Evolutionary conservation across 108 stramenopile species (phyloP).

Genomic region (Skeletonema grethae): DNA sequence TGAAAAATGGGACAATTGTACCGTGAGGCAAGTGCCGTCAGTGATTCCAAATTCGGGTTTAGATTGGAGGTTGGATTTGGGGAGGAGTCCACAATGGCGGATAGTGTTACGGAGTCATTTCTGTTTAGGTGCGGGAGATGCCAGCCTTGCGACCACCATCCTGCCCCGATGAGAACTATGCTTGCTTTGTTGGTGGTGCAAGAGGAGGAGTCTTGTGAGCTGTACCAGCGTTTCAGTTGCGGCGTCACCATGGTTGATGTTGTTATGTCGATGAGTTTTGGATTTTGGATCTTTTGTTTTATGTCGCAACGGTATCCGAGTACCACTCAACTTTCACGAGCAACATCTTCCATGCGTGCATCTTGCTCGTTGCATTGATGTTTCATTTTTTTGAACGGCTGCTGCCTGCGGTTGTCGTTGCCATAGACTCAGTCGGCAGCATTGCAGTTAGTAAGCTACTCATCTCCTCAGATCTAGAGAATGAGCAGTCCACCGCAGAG

Average conservation of each 20-base stretch:
- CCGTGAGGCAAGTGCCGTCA: conserved; percentile 41
- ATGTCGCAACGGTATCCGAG: not conserved
- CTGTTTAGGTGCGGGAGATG: conserved; percentile 65
- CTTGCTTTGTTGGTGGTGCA: conserved; percentile 23
- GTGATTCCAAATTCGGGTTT: conserved; percentile 55
- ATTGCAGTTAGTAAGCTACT: too few relatives aligned
- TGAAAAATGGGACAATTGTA: conserved; percentile 51
- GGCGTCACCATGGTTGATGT: not conserved
- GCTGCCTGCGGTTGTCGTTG: too few relatives aligned
- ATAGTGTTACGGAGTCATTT: conserved; percentile 46
- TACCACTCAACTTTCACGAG: not conserved
- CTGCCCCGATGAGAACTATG: conserved; percentile 72
- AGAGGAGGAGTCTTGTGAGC: not conserved
- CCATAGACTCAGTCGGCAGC: too few relatives aligned
- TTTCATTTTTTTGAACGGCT: too few relatives aligned
- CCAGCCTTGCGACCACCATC: conserved; percentile 74
- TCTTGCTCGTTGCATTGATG: too few relatives aligned
- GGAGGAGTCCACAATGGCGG: conserved; percentile 62
- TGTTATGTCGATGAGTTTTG: too few relatives aligned
- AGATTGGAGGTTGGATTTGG: conserved; percentile 56
- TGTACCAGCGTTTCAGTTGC: conserved; percentile 2
- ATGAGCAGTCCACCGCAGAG: not conserved
- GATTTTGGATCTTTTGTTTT: too few relatives aligned
- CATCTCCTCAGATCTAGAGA: too few relatives aligned
- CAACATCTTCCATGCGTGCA: too few relatives aligned